A percentile compares a stretch with the other conserved stretches of the same genome.
Conservation (phyloP, 2,329 filamentous ascomycete genomes). For the Epichloe sibirici region DNA sequence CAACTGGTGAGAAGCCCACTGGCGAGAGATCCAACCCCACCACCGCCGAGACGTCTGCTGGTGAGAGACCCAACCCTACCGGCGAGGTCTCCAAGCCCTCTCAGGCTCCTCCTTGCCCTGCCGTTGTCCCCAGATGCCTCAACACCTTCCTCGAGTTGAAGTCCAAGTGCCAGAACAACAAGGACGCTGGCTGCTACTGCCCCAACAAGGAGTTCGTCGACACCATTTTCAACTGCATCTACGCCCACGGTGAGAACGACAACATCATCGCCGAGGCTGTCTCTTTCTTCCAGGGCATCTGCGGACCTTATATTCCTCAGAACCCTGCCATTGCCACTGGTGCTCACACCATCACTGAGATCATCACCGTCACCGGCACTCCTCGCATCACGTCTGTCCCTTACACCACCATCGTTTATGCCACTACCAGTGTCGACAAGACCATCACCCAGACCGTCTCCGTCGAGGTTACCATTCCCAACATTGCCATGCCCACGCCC, state of each 20-base stretch:
- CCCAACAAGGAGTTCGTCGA: conserved; percentile 62
- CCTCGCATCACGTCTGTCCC: conserved; percentile 37
- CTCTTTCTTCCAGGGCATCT: conserved; percentile 83
- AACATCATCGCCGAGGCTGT: conserved; percentile 58
- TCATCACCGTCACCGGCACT: conserved; percentile 41
- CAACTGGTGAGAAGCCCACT: conserved; percentile 9
- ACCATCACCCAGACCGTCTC: conserved; percentile 35
- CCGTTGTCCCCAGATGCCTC: conserved; percentile 73
- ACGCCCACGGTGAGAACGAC: conserved; percentile 57
- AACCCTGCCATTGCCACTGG: conserved; percentile 82
- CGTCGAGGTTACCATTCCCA: conserved; percentile 40
- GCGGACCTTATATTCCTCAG: conserved; percentile 56
- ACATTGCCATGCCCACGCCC: conserved; percentile 36
- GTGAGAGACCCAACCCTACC: conserved; percentile 6
- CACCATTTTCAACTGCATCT: conserved; percentile 71
- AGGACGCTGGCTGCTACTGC: conserved; percentile 78
- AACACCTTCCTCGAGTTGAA: conserved; percentile 76
- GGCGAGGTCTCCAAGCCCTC: conserved; percentile 8
- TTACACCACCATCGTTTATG: conserved; percentile 39
- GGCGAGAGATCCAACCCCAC: conserved; percentile 6
- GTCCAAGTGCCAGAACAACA: conserved; percentile 66
- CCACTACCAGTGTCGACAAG: conserved; percentile 33
- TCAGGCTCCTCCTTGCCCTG: conserved; percentile 39
- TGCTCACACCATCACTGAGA: conserved; percentile 50
- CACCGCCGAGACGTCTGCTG: conserved; percentile 1